Evolutionary conservation across 179 eudicot species (phyloP), one percentile per base, ranked within the genome.

Genomic region (Drosera spatulata): DNA sequence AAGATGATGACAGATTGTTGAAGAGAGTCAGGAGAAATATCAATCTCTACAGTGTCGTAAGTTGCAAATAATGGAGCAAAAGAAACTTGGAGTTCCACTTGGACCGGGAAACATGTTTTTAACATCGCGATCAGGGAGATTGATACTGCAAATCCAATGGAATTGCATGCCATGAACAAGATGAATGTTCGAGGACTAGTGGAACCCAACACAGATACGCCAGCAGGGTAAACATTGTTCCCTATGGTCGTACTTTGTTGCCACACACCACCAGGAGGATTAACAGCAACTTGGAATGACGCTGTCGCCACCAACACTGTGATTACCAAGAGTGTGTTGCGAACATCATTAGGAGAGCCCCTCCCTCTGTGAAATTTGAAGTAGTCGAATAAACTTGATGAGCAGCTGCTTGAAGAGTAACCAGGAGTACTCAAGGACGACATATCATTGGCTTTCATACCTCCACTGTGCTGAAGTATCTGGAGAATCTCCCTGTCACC

Each of bases 261-360:
- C 84, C 84, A 77, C 2, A 66, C 40, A n/a, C 74, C 70, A 55
- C 82, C 76, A 12, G 85, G 85, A 10, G 82, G 85, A 22, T 41
- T 78, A 53, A 75, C 62, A 4, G 73, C 73, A 10, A 73, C 74
- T 61, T 81, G 80, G 66, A 72, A 81, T 3, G 82, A 75, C 8
- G 80, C 77, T 15, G 82, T 68, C 11, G 76, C 68, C 14, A 78
- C 81, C 22, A 78, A 22, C 33, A 22, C 33, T 22, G 33, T 1
- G 33, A 22, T 22, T 22, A 22, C 33, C 33, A 22, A 22, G 5
- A 81, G 78, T 7, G 72, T 52, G 42, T 60, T 67, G n/a, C 82
- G 80, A 1, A 66, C 78, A 33, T 78, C 76, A 39, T 82, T 63
- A 3, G 80, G 85, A 11, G 82, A 75, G 43, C 77, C 82, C 65